Evolutionary conservation across 768 basidiomycete genomes (phyloP), one percentile per base, ranked within the genome.

Genomic region (Tricholoma hemisulphureum): DNA sequence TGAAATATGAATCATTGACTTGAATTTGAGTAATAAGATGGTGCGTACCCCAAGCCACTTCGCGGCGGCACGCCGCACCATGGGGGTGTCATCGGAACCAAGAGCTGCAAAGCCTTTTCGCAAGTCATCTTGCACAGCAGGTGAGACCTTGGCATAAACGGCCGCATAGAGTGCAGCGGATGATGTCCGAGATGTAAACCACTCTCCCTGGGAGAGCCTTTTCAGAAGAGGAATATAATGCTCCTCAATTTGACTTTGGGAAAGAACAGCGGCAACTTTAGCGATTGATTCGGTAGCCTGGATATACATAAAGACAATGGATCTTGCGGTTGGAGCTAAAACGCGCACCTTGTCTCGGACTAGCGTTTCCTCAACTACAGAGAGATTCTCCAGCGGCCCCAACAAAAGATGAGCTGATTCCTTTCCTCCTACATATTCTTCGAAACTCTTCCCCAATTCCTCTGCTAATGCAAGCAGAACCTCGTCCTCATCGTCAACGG

Each of bases 401-500:
- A 99, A 80, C 56, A 98, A 74, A 31, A 93, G 71, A 77, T 97
- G 93, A 11, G 94, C 97, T 63, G 85, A 80, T 58, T 91, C 89
- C 24, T 82, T 82, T 13, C 97, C 97, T 31, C 97, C 97, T 54
- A 98, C 84, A 70, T 97, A 98, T 61, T 98, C 92, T 67, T 94
- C 89, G 65, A 98, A 96, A 68, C 83, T 87, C 70, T 83, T 83
- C 39, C 97, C 97, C 20, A 99, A 77, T 70, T 98, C 97, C 65
- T 98, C 96, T 18, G 96, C 94, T 51, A 99, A 79, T 5, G 95
- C 96, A 45, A 99, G 82, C 39, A 99, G 79, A 28, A 99, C 95
- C 68, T 99, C 97, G 72, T 99, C 97, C 75, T 99, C 97, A 68
- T 99, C 97, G 73, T 99, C 97, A 63, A 99, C 87, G n/a, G 94